Evolutionary conservation across 345 rosid genomes (phyloP), one percentile per base, ranked within the genome.

Genomic region (Citrus trifoliata): DNA sequence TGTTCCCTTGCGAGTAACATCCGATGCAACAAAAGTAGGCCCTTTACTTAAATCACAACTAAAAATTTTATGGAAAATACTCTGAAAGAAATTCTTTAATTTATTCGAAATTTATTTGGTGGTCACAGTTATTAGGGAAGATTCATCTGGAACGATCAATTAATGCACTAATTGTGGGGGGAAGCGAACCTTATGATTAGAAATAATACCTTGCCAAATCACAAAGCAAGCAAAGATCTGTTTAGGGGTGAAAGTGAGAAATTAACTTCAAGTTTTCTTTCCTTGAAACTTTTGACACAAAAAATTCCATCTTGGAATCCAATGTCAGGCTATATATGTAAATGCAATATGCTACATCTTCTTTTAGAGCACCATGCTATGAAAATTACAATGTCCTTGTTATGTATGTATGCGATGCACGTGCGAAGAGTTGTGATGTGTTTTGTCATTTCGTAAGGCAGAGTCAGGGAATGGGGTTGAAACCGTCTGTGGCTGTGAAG

Each of bases 401-500:
- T 10, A 40, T 40, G 10, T 40, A 38, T 38, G 6, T 5, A 27
- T 62, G 66, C 32, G 1, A 16, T 51, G 22, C 22, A 51, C 56
- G 56, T 51, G 56, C 0, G 22, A 67, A 33, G 4, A 46, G 60
- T 42, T 27, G 62, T 18, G 22, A 75, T 25, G 14, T 21, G 69
- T n/a, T 24, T 33, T 32, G 64, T 73, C 77, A 59, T 66, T 27
- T 40, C 51, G 38, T 24, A 69, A 56, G 19, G 51, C 5, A 3
- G 18, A 16, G 5, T 16, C 55, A 56, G 80, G 65, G 48, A 24
- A 73, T 81, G 74, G 78, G 60, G 75, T 67, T 51, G 21, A 30
- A 48, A 28, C 59, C 35, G 8, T 58, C 24, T 18, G 19, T 8
- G 40, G 37, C 1, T 30, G 67, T 30, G 8, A 63, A 63, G 37